These are phyloP conservation scores for Trifolium repens DNA, from an alignment of 306 rosid species.

Conservation along the genomic window DNA sequence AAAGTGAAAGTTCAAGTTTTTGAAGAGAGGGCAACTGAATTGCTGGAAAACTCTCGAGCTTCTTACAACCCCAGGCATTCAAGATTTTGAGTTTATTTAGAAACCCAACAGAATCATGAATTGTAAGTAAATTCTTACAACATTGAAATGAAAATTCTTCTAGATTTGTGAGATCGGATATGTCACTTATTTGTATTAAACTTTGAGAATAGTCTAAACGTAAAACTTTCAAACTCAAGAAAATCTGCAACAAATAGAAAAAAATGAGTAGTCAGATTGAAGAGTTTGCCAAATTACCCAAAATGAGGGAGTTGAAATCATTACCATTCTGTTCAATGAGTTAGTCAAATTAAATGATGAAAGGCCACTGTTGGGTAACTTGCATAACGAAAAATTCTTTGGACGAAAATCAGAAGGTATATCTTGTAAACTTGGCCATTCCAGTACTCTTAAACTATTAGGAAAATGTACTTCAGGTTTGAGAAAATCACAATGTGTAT, in stretches of 20 bases:
- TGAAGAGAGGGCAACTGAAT: constrained; percentile 22
- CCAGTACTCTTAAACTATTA: constrained; percentile 2
- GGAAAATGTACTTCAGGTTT: too few relatives aligned
- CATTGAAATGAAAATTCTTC: neutral
- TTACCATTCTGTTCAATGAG: neutral
- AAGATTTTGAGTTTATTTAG: neutral
- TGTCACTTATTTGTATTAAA: neutral
- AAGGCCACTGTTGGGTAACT: neutral
- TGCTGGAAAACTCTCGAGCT: neutral
- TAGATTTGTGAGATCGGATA: constrained; percentile 9
- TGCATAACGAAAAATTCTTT: constrained; percentile 6
- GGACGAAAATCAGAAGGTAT: neutral
- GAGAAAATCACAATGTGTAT: too few relatives aligned
- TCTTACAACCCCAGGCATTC: neutral
- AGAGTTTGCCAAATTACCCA: neutral
- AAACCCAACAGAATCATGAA: neutral
- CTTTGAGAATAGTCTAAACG: neutral
- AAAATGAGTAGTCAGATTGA: neutral
- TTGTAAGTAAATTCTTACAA: neutral
- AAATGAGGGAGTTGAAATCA: neutral
- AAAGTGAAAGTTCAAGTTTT: neutral
- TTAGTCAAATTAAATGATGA: too few relatives aligned
- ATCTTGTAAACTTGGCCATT: neutral
- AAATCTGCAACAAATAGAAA: neutral
- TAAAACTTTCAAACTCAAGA: too few relatives aligned